Evolutionary conservation across 2,329 filamentous ascomycete species (phyloP).

Genomic region (Aspergillus caelatus): DNA sequence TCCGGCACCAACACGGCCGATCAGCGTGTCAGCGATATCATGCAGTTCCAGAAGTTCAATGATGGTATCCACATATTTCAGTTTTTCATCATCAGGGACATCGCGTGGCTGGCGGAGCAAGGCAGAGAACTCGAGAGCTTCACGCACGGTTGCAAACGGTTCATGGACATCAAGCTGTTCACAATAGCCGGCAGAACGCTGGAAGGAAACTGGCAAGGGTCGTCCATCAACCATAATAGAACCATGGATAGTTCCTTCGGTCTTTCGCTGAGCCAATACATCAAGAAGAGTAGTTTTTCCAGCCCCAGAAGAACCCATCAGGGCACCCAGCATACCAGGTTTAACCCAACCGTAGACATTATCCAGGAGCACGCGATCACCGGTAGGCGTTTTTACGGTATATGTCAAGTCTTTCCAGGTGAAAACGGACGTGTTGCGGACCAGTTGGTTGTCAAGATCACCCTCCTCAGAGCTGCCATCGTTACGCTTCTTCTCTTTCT

Average conservation of each 20-base stretch:
- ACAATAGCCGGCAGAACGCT: conserved; percentile 69
- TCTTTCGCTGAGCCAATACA: conserved; percentile 72
- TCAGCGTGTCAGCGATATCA: conserved; percentile 65
- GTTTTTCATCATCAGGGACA: conserved; percentile 59
- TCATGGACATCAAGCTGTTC: conserved; percentile 72
- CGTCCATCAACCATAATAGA: conserved; percentile 69
- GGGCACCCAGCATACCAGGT: conserved; percentile 73
- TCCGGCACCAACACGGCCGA: conserved; percentile 48
- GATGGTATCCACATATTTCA: conserved; percentile 66
- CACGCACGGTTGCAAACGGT: conserved; percentile 64
- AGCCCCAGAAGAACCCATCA: conserved; percentile 78
- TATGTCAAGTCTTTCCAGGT: conserved; percentile 76
- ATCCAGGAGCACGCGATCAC: conserved; percentile 62
- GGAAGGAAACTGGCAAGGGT: conserved; percentile 62
- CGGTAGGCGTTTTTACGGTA: conserved; percentile 63
- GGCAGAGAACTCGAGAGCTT: conserved; percentile 68
- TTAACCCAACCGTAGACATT: conserved; percentile 75
- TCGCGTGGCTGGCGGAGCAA: conserved; percentile 60
- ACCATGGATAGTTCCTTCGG: conserved; percentile 62
- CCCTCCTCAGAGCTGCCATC: conserved; percentile 22
- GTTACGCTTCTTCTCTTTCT: conserved; percentile 25
- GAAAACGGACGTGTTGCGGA: conserved; percentile 68
- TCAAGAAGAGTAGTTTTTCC: conserved; percentile 77
- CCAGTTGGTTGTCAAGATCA: conserved; percentile 47
- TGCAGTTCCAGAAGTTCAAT: conserved; percentile 65